Conservation (phyloP, 306 rosid genomes). For the Dalbergia oliveri region DNA sequence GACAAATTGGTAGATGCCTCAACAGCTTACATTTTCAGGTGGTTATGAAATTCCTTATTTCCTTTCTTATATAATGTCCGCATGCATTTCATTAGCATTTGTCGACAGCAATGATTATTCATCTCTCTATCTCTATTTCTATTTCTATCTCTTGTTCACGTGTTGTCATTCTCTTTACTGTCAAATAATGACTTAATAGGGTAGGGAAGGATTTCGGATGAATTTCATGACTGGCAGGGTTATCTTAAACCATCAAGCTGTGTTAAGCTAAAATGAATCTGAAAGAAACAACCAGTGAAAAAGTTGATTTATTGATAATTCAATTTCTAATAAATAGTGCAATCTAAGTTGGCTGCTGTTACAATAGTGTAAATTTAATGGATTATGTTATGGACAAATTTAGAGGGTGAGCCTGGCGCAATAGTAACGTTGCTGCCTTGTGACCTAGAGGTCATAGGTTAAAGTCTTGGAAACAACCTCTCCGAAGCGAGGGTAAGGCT, state of each 20-base stretch:
- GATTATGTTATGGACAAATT: neutral
- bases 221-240: neutral
- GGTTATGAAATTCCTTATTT: constrained; percentile 1
- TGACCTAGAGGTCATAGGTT: too few relatives aligned
- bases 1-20: constrained; percentile 64
- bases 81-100: constrained; percentile 34
- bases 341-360: neutral
- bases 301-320: neutral
- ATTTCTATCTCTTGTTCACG: neutral
- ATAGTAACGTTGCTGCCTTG: too few relatives aligned
- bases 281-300: neutral
- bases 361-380: neutral
- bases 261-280: neutral
- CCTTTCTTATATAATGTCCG: constrained; percentile 3
- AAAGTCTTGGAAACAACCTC: too few relatives aligned
- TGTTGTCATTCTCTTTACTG: constrained; percentile 3
- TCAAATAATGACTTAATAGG: too few relatives aligned
- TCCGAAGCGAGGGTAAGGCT: too few relatives aligned
- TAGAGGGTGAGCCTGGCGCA: too few relatives aligned
- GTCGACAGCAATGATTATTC: neutral
- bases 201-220: too few relatives aligned
- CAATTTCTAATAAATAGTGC: neutral
- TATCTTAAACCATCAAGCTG: neutral
- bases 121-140: neutral
- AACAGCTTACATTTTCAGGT: constrained; percentile 81